A percentile compares a stretch with the other conserved stretches of the same genome.
Conservation (phyloP, 2,329 filamentous ascomycete species). For the Meredithiella fracta region DNA sequence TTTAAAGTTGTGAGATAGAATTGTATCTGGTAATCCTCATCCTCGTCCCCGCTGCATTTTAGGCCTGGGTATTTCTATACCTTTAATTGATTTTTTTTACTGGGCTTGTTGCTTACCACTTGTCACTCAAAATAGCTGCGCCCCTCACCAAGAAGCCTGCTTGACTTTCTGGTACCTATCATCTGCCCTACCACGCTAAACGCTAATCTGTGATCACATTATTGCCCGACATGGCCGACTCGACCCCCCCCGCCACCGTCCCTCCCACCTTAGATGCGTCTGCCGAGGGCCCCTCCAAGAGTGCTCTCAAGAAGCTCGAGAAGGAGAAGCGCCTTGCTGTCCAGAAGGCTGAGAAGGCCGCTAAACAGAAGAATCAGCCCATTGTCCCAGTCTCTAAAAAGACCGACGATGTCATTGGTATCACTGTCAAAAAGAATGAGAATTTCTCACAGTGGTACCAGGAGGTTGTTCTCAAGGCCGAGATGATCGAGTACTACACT, state of each 20-base stretch:
- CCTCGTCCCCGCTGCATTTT: conserved; percentile 4
- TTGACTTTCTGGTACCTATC: background rate
- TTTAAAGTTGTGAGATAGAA: background rate
- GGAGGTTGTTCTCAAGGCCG: conserved; percentile 89
- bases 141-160: background rate
- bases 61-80: conserved; percentile 1
- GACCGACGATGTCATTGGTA: conserved; percentile 60
- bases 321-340: conserved; percentile 45
- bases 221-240: conserved; percentile 15
- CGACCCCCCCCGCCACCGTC: conserved; percentile 14
- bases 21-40: background rate
- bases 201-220: conserved; percentile 1
- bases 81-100: conserved; percentile 2
- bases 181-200: background rate
- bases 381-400: conserved; percentile 43
- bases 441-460: conserved; percentile 96
- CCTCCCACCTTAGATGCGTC: conserved; percentile 20
- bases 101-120: background rate
- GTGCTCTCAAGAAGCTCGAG: conserved; percentile 48
- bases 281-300: conserved; percentile 34
- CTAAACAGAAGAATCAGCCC: conserved; percentile 34
- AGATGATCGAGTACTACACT: conserved; percentile 91
- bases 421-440: conserved; percentile 67
- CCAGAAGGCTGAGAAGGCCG: conserved; percentile 45
- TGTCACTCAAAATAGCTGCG: conserved; percentile 2